Percentiles rank a stretch among this genome's conserved stretches.
Evolutionary conservation across 139 green algal species (phyloP).

Genomic region (Chlamydomonas urium): DNA sequence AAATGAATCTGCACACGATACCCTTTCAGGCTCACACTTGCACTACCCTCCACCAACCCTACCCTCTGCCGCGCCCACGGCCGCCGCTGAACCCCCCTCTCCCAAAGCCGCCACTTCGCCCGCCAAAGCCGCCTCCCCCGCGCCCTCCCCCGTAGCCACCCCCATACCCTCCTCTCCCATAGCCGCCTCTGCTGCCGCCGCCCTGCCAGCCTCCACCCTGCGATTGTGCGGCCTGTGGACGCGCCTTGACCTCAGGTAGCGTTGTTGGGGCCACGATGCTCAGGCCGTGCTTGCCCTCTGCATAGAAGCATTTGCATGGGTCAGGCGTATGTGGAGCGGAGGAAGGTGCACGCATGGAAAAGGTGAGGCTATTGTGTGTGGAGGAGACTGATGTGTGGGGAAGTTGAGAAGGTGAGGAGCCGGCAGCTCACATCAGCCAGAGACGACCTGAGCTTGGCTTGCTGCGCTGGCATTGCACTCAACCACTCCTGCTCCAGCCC

Average conservation of each 20-base stretch:
- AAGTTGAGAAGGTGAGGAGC: neutral
- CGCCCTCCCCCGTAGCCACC: neutral
- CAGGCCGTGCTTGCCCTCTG: constrained; percentile 9
- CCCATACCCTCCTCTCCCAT: neutral
- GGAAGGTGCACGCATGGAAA: neutral
- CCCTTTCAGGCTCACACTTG: too few species aligned
- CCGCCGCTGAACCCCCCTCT: neutral
- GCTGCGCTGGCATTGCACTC: neutral
- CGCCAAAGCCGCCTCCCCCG: constrained; percentile 3
- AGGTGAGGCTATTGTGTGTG: too few species aligned
- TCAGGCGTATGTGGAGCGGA: neutral
- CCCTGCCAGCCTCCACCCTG: neutral
- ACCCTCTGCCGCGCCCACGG: neutral
- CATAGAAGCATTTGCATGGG: neutral
- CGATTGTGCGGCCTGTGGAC: neutral
- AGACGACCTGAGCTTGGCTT: neutral
- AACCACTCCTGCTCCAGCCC: neutral
- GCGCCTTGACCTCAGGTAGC: constrained; percentile 11
- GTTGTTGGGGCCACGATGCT: neutral
- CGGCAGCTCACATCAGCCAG: neutral
- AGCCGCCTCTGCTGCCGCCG: neutral
- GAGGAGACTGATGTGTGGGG: neutral
- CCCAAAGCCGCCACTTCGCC: constrained; percentile 4
- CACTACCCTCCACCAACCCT: too few species aligned
- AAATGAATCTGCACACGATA: too few species aligned